These are phyloP conservation scores for Melocanna baccifera DNA, from an alignment of 176 grass and related monocot genomes.

Conservation along the genomic window DNA sequence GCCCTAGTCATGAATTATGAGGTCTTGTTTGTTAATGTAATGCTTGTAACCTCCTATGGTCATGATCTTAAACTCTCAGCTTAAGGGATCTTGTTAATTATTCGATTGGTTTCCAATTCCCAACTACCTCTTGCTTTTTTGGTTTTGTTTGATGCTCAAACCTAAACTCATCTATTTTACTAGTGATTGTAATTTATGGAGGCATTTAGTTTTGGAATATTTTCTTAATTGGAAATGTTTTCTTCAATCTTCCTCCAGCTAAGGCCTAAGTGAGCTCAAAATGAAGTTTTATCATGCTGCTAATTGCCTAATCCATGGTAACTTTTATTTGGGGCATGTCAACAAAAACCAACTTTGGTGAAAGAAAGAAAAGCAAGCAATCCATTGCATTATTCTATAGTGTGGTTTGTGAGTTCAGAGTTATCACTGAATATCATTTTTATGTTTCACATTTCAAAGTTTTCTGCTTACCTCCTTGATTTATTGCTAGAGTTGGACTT, in stretches of 20 bases:
- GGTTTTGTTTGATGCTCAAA: not conserved
- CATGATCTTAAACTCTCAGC: not conserved
- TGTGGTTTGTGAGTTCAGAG: not conserved
- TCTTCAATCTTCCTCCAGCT: not conserved
- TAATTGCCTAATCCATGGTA: not conserved
- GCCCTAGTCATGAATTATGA: not conserved
- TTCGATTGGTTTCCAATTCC: not conserved
- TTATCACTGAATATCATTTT: not conserved
- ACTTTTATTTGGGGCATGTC: not conserved
- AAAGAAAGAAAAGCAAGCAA: not conserved
- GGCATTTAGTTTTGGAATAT: not conserved
- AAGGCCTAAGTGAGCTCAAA: not conserved
- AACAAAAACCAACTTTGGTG: not conserved
- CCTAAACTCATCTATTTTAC: not conserved
- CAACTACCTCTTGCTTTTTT: not conserved
- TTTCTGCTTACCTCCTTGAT: not conserved
- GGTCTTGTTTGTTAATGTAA: not conserved
- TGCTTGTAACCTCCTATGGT: not conserved
- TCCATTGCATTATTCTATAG: not conserved
- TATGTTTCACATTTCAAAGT: not conserved
- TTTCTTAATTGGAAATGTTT: not conserved
- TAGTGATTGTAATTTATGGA: not conserved
- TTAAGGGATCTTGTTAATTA: not conserved
- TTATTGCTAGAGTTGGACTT: not conserved
- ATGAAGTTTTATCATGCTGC: not conserved